Base-by-base conservation (phyloP, 768 basidiomycete species). In the Kwoniella shandongensis region DNA sequence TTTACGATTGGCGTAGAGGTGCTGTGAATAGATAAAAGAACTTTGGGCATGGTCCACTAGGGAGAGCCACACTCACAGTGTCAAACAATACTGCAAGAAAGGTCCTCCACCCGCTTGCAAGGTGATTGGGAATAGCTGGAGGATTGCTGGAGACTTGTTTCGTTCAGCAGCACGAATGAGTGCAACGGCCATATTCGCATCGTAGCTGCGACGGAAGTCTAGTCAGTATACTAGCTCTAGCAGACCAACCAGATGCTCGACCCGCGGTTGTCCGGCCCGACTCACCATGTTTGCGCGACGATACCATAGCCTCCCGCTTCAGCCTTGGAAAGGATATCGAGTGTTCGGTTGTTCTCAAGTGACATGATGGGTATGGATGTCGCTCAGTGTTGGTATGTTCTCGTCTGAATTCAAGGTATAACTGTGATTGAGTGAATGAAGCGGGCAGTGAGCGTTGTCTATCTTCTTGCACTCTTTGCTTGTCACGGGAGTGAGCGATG, bases 81-180 rank as follows among this genome's bases (percentile, higher is more conserved):
- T 66, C 17, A 75, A 47, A 46, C 68, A 72, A 65, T 70, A 76
- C 27, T 63, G 74, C 15, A 77, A 44, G 62, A 75, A 74, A 8
- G 66, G 61, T 51, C 71, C 73, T 15, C 66, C 64, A 22, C 70
- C 72, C 40, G 69, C 67, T 26, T 52, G 51, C 32, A 75, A 55
- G 15, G 76, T 73, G 44, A 74, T 61, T 22, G 76, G 76, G 66
- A 77, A 77, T 17, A 77, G 64, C 51, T 75, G 74, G n/a, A 78
- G 56, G 59, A 76, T 76, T 8, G 74, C 75, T 22, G 77, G 77
- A 5, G 74, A 72, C 44, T 66, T 67, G 40, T 59, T 57, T 45
- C 66, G 48, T 62, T 78, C 74, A 41, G 76, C 77, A 38, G 76
- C 76, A 36, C 76, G 65, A 23, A 78, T 69, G 22, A 75, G 66